These are phyloP conservation scores for Massariosphaeria phaeospora DNA, from an alignment of 495 filamentous ascomycete species.

Conservation along the genomic window DNA sequence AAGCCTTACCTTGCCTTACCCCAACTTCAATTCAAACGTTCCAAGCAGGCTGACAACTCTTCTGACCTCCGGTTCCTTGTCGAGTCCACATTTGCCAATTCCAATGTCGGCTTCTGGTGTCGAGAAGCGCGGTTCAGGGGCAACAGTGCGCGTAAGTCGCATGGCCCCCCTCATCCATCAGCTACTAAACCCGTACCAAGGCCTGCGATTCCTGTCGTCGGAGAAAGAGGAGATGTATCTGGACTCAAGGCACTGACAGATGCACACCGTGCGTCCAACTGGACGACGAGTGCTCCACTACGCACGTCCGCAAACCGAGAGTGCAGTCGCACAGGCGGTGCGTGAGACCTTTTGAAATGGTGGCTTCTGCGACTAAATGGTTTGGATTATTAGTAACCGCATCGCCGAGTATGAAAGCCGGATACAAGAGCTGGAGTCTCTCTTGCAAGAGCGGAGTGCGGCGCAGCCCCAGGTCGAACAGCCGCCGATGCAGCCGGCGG, in stretches of 20 bases:
- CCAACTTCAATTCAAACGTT: too few relatives aligned
- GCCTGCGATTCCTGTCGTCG: conserved; percentile 23
- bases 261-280: conserved; percentile 7
- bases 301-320: conserved; percentile 17
- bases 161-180: not conserved
- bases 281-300: conserved; percentile 17
- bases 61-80: too few relatives aligned
- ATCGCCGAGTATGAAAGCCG: conserved; percentile 23
- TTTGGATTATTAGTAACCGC: conserved; percentile 6
- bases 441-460: conserved; percentile 15
- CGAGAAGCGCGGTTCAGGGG: conserved; percentile 9
- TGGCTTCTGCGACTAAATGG: too few relatives aligned
- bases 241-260: not conserved
- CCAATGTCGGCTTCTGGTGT: conserved; percentile 6
- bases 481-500: not conserved
- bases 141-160: conserved; percentile 4
- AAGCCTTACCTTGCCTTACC: too few relatives aligned
- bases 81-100: too few relatives aligned
- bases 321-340: conserved; percentile 18
- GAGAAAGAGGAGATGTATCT: conserved; percentile 15
- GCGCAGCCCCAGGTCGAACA: conserved; percentile 4
- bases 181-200: not conserved
- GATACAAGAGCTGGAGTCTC: conserved; percentile 12
- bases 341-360: too few relatives aligned
- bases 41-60: too few relatives aligned